phyloP scores from a whole-genome alignment of 1,284 basidiomycete genomes.

The Moesziomyces antarcticus region DNA sequence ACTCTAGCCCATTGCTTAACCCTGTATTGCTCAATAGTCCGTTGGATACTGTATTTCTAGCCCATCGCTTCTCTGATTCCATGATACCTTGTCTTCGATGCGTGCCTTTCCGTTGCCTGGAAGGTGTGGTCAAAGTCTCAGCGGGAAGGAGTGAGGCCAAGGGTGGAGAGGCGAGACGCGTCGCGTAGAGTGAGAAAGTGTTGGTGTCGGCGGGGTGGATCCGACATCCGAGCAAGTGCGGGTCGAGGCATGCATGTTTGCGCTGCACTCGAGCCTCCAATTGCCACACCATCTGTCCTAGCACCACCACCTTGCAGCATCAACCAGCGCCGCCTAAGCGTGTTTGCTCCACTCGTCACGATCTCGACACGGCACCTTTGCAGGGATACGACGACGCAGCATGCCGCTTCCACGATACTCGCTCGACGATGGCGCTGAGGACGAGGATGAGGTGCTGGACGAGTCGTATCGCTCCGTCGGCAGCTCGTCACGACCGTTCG shows the following conservation, averaged over 20 bases:
- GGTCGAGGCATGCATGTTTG: not conserved
- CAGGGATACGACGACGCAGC: not conserved
- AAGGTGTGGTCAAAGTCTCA: not conserved
- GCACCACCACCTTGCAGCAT: not conserved
- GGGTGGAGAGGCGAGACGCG: slow-evolving; percentile 18
- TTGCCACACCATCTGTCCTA: not conserved
- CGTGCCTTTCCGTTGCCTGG: not conserved
- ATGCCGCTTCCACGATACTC: slow-evolving; percentile 44
- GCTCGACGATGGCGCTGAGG: slow-evolving; percentile 34
- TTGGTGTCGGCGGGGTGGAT: slow-evolving; percentile 17
- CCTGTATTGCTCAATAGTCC: slow-evolving; percentile 2
- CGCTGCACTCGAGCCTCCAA: not conserved
- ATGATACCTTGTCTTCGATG: slow-evolving; percentile 8
- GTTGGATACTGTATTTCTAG: slow-evolving; percentile 15
- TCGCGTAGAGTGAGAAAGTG: slow-evolving; percentile 34
- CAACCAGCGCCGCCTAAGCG: not conserved
- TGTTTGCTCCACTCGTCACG: not conserved
- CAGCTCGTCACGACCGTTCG: not conserved
- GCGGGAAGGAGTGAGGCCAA: not conserved
- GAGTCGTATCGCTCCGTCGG: slow-evolving; percentile 22
- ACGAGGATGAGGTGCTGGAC: slow-evolving; percentile 24
- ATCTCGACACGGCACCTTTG: not conserved
- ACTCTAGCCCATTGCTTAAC: not conserved
- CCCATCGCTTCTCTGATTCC: not conserved
- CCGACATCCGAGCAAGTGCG: slow-evolving; percentile 29